These are phyloP conservation scores for Sphagnum magellanicum DNA, from an alignment of 228 moss, liverwort and hornwort genomes.

Conservation along the genomic window DNA sequence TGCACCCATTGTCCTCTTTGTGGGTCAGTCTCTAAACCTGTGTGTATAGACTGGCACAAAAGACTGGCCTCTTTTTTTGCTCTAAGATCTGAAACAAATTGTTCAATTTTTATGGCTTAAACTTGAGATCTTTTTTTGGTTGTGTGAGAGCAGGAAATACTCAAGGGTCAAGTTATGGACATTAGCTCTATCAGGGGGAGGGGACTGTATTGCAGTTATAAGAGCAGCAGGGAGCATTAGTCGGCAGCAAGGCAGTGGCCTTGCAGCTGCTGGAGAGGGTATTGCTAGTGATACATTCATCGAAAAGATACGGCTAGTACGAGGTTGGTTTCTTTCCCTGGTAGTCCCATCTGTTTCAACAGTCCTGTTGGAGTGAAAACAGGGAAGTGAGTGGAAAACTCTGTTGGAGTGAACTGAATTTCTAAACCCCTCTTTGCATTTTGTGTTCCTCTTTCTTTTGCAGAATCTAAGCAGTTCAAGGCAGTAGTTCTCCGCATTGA, in stretches of 20 bases:
- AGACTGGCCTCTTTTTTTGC: too few relatives aligned
- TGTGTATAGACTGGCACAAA: too few relatives aligned
- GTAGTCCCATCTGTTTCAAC: too few relatives aligned
- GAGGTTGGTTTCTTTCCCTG: conserved; percentile 33
- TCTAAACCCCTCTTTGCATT: too few relatives aligned
- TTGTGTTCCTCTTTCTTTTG: not conserved
- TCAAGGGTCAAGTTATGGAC: conserved; percentile 80
- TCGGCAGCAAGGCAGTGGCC: conserved; percentile 59
- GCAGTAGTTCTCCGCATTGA: conserved; percentile 93
- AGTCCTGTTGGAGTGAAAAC: not conserved
- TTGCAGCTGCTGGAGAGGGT: conserved; percentile 58
- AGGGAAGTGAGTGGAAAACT: not conserved
- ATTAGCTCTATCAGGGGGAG: conserved; percentile 66
- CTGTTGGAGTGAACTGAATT: not conserved
- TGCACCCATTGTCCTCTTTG: too few relatives aligned
- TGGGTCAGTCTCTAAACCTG: too few relatives aligned
- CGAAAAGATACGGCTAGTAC: conserved; percentile 71
- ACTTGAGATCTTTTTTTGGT: too few relatives aligned
- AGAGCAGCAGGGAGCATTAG: conserved; percentile 79
- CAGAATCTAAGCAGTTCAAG: conserved; percentile 87
- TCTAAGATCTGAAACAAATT: too few relatives aligned
- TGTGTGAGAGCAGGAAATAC: conserved; percentile 46
- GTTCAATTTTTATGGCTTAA: too few relatives aligned
- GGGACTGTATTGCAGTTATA: conserved; percentile 82
- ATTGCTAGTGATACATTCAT: conserved; percentile 87